Evolutionary conservation across 495 filamentous ascomycete species (phyloP), one percentile per base, ranked within the genome.

Genomic region (Aspergillus conjunctus): DNA sequence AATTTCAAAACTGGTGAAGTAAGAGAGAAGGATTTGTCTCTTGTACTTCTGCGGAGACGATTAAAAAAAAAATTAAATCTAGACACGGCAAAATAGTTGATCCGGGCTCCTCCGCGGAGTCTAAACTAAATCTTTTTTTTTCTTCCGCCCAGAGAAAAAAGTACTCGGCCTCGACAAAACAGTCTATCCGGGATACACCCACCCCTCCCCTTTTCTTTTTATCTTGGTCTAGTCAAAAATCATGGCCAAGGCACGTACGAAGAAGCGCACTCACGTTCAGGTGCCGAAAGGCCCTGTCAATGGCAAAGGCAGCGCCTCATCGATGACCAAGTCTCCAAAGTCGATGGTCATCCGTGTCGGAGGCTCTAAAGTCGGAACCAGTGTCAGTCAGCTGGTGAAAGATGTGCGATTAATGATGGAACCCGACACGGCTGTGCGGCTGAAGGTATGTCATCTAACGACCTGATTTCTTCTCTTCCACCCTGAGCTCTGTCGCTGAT

Each of bases 291-390:
- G 84, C 52, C 62, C 81, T 46, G 58, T 69, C 49, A 80, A 80
- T 52, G 71, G 79, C 56, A 82, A 80, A 73, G 77, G 76, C 61
- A 77, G 77, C 49, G 75, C 81, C 45, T 77, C 81, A 17, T 67
- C 79, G 8, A 72, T 73, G 63, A 74, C 73, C 62, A 84, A 84
- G 58, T 82, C 85, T 53, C 94, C 94, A 15, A 97, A 96, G 81
- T 93, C 88, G 67, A 98, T 99, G 95, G 94, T 99, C 54, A 95
- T 99, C 74, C 88, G 94, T 65, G 92, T 97, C 55, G 94, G 95
- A 66, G 94, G 91, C 69, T 88, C 91, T 63, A 91, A 97, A 69
- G 91, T 98, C 33, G 94, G 94, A 59, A 85, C 91, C 55, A 95
- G 90, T 75, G 82, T 99, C 59, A 93, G 85, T 68, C 93, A 97